Base-by-base conservation (phyloP, 2,329 filamentous ascomycete species). In the Ceratocystis cubensis region DNA sequence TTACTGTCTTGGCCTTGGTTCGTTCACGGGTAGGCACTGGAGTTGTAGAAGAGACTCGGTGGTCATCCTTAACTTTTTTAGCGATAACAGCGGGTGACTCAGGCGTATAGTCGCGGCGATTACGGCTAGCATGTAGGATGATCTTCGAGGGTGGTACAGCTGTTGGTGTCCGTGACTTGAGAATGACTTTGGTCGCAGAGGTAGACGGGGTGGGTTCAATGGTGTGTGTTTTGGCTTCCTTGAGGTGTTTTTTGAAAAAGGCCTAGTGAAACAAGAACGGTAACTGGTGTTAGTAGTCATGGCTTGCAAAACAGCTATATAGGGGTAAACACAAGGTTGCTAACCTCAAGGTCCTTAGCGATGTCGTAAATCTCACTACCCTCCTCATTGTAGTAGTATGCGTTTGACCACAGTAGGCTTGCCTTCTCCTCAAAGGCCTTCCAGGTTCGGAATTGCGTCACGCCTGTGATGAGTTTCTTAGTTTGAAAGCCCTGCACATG, bases 341-440 rank as follows among this genome's bases (percentile, higher is more conserved):
- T 33, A 77, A 90, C 89, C 83, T 95, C 87, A 5, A 96, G 82
- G 68, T 94, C 86, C 62, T 86, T 83, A 0, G 91, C 90, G 69
- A 94, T 79, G 25, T 83, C 80, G 70, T 86, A 90, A 64, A 96
- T 92, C 17, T 91, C 88, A 72, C 92, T 96, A 3, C 88, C 89
- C 73, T 96, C 91, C 74, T 96, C 90, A 71, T 96, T 96, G 78
- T 93, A 96, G 68, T 87, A 87, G 72, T 86, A 88, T 0, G 91
- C 91, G 75, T 96, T 96, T 62, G 82, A 82, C 92, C 92, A 96
- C 56, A 96, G 85, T 64, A 89, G 81, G 71, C 86, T 88, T 13
- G 89, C 81, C 72, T 89, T 88, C 65, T 91, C 86, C 73, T 91
- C 90, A 70, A 96, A 90, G 0, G 85, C 82, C 66, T 85, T 82